A percentile compares a stretch with the other conserved stretches of the same genome.
These are phyloP conservation scores for Giardia duodenalis DNA, from an alignment of 208 protist species.

Conservation along the genomic window DNA sequence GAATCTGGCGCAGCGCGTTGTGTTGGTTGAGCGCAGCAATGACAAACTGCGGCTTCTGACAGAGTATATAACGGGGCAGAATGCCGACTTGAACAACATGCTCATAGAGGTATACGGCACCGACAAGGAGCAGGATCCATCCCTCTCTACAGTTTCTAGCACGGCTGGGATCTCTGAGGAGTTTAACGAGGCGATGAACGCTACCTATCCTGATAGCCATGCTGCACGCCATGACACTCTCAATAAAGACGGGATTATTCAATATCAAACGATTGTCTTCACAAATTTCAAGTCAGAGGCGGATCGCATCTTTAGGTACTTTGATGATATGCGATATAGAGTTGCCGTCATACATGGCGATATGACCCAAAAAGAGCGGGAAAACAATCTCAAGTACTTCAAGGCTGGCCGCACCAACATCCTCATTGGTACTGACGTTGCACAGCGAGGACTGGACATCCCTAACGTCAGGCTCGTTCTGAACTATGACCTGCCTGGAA, in stretches of 20 bases:
- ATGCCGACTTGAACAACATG: background rate
- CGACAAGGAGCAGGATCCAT: background rate
- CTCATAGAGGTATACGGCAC: background rate
- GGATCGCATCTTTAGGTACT: background rate
- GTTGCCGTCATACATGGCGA: conserved; percentile 14
- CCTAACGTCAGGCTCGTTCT: conserved; percentile 83
- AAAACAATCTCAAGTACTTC: conserved; percentile 51
- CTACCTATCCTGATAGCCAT: background rate
- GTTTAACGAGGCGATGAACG: background rate
- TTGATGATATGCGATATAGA: background rate
- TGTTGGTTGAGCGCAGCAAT: background rate
- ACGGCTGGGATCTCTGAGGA: background rate
- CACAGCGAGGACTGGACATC: conserved; percentile 85
- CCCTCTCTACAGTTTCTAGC: background rate
- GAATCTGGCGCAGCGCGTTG: background rate
- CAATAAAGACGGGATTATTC: background rate
- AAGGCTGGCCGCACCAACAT: conserved; percentile 62
- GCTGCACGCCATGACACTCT: background rate
- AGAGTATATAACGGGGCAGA: background rate
- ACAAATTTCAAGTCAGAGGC: background rate
- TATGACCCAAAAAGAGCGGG: background rate
- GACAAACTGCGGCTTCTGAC: background rate
- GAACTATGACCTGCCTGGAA: conserved; percentile 85
- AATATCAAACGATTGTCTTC: background rate
- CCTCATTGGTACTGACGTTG: conserved; percentile 88